Evolutionary conservation across 2,329 filamentous ascomycete genomes (phyloP), one percentile per base, ranked within the genome.

Genomic region (Xylaria sp.): DNA sequence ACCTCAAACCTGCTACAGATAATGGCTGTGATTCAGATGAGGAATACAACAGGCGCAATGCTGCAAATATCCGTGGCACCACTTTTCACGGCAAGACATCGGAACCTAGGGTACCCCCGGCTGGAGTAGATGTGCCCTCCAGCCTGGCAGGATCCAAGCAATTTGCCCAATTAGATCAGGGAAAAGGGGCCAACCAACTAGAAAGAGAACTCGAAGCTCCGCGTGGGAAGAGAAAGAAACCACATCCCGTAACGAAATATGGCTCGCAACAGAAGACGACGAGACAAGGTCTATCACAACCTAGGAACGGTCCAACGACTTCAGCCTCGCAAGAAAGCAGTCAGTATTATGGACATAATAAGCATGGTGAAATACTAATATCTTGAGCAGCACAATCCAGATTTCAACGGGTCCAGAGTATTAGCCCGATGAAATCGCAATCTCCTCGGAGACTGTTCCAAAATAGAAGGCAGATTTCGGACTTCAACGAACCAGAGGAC

Each of bases 51-150:
- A 67, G 65, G 32, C 70, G 65, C 39, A 66, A 68, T n/a, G 70
- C 73, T 4, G 79, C 74, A 18, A 70, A 77, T 61, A 83, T 84
- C 32, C 76, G 71, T 46, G 72, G 70, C 9, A 82, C 80, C n/a
- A 66, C 39, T 13, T 84, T 84, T 60, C 63, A 28, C 34, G 52
- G 52, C 7, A 46, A 63, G 32, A 61, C 55, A 2, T 68, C 52
- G 13, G 50, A 57, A 20, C 57, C 32, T 5, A 58, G 62, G 28
- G 12, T 44, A 32, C 39, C 44, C 7, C 41, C 1, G 58, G 58
- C 23, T 58, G 37, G 60, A 60, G 57, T 28, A 54, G 69, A 72
- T 20, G 66, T 70, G 20, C 46, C 66, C 50, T 72, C 71, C 1
- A 72, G 75, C 63, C 69, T 72, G 18, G 69, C 70, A 32, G 67